These are phyloP conservation scores for Colletotrichum coccodes DNA, from an alignment of 2,329 filamentous ascomycete species.

Conservation along the genomic window DNA sequence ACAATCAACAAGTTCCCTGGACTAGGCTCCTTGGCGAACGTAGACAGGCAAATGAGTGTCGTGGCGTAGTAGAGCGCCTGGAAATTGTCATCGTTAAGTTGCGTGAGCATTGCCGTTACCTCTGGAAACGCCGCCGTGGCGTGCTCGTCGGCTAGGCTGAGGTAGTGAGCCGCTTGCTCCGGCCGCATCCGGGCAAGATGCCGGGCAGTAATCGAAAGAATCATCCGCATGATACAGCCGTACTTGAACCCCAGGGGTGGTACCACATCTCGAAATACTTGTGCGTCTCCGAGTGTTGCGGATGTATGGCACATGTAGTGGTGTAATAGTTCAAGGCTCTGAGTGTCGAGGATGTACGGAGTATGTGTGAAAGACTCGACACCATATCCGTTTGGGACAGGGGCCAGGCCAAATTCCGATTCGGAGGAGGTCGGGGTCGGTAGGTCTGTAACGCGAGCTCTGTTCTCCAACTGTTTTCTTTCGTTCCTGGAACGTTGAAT, in stretches of 20 bases:
- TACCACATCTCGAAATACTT: constrained; percentile 32
- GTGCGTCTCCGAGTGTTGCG: constrained; percentile 30
- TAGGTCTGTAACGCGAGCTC: neutral
- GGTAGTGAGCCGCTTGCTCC: neutral
- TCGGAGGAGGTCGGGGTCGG: neutral
- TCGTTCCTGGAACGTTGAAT: neutral
- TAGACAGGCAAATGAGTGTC: constrained; percentile 34
- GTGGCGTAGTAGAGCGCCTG: constrained; percentile 36
- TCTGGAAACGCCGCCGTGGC: constrained; percentile 29
- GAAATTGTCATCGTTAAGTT: constrained; percentile 29
- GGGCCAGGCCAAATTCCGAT: neutral
- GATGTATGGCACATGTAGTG: constrained; percentile 36
- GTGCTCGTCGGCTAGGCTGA: constrained; percentile 33
- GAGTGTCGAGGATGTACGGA: constrained; percentile 26
- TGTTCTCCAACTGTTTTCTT: neutral
- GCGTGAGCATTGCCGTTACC: constrained; percentile 31
- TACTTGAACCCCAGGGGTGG: constrained; percentile 37
- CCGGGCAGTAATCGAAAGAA: constrained; percentile 36
- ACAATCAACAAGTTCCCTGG: constrained; percentile 32
- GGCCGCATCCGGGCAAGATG: constrained; percentile 31
- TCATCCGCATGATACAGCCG: constrained; percentile 35
- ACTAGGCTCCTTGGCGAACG: constrained; percentile 27
- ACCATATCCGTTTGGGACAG: too few species aligned
- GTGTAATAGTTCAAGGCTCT: constrained; percentile 38
- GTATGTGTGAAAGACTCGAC: neutral